These are phyloP conservation scores for Prunus yedoensis DNA, from an alignment of 331 rosid genomes.

Conservation along the genomic window DNA sequence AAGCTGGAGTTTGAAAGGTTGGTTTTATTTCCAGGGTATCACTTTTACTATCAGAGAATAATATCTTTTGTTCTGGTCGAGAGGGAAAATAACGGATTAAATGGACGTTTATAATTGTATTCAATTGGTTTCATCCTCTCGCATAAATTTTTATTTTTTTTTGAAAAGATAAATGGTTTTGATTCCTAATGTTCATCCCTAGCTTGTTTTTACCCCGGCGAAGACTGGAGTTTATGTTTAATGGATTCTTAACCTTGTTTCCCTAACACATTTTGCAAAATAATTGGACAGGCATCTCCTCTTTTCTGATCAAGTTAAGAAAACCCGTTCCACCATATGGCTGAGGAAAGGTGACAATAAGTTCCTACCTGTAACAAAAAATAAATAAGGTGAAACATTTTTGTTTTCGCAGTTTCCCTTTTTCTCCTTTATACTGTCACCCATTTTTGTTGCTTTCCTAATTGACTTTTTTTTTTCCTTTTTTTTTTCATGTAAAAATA, in stretches of 20 bases:
- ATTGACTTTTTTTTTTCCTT: background rate
- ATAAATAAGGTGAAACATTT: constrained; percentile 7
- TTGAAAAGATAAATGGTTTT: too few species aligned
- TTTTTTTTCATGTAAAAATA: background rate
- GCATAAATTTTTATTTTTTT: too few species aligned
- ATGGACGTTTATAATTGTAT: background rate
- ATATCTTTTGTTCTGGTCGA: background rate
- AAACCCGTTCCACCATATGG: constrained; percentile 85
- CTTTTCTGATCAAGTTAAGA: constrained; percentile 71
- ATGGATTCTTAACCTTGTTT: background rate
- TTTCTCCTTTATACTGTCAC: background rate
- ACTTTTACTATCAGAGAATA: background rate
- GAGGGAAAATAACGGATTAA: background rate
- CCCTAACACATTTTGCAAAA: constrained; percentile 18
- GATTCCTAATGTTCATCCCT: too few species aligned
- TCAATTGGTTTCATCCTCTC: background rate
- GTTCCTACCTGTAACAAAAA: constrained; percentile 54
- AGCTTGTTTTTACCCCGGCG: background rate
- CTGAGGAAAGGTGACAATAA: constrained; percentile 67
- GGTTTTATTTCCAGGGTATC: background rate
- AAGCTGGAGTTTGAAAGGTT: constrained; percentile 88
- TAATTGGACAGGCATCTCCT: constrained; percentile 59
- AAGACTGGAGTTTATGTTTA: background rate
- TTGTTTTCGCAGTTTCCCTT: background rate
- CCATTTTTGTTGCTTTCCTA: background rate